These are phyloP conservation scores for Pseudonitzschia multistriata DNA, from an alignment of 108 stramenopile species.

Conservation along the genomic window DNA sequence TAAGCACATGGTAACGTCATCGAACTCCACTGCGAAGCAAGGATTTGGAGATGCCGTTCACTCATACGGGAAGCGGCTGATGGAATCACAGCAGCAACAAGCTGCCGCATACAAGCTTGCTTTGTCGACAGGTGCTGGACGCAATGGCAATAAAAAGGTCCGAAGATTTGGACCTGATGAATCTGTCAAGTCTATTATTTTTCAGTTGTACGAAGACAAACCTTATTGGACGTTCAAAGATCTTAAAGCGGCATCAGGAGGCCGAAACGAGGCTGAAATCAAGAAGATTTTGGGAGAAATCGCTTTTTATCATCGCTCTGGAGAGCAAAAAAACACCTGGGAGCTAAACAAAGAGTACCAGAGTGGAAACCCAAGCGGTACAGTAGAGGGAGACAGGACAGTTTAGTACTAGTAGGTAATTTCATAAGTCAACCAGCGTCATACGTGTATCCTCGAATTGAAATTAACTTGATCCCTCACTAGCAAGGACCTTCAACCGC, in stretches of 20 bases:
- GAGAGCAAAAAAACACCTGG: constrained; percentile 79
- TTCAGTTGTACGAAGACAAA: constrained; percentile 75
- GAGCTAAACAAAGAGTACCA: constrained; percentile 51
- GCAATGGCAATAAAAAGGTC: constrained; percentile 36
- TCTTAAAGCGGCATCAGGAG: constrained; percentile 47
- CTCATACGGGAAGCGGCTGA: constrained; percentile 61
- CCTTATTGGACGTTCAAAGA: constrained; percentile 79
- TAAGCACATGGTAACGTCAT: constrained; percentile 28
- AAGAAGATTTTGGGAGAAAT: constrained; percentile 72
- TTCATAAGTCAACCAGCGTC: too few relatives aligned
- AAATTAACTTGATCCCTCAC: too few relatives aligned
- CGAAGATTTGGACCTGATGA: constrained; percentile 51
- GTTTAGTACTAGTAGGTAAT: neutral
- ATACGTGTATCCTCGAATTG: too few relatives aligned
- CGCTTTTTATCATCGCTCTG: constrained; percentile 74
- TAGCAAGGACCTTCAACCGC: too few relatives aligned
- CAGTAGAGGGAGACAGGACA: constrained; percentile 3
- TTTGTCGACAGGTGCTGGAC: constrained; percentile 1
- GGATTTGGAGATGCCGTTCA: constrained; percentile 81
- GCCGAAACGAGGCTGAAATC: constrained; percentile 69
- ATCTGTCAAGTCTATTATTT: constrained; percentile 58
- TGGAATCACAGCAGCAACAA: constrained; percentile 45
- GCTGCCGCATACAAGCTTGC: constrained; percentile 11
- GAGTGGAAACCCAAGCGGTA: constrained; percentile 20
- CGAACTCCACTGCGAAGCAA: constrained; percentile 27